These are phyloP conservation scores for Penicillium steckii DNA, from an alignment of 495 filamentous ascomycete species.

Conservation along the genomic window DNA sequence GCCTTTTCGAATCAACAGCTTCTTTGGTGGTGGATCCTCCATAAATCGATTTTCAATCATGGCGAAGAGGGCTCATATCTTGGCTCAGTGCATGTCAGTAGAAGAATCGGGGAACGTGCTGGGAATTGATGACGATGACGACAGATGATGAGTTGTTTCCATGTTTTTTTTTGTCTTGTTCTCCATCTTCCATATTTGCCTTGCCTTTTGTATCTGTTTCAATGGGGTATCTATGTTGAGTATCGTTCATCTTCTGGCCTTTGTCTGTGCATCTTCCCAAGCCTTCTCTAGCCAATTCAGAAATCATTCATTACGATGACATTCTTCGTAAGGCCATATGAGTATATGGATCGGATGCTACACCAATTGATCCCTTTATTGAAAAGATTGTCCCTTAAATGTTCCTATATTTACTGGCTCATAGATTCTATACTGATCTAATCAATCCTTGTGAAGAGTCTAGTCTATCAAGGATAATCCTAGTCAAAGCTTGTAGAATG, in stretches of 20 bases:
- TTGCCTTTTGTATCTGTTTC: conserved; percentile 3
- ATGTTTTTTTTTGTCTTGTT: background rate
- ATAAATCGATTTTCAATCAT: background rate
- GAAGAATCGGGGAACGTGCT: background rate
- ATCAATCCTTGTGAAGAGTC: no score
- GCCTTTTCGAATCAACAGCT: background rate
- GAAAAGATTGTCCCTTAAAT: no score
- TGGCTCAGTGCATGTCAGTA: background rate
- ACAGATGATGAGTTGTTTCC: conserved; percentile 16
- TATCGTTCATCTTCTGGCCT: background rate
- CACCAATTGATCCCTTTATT: no score
- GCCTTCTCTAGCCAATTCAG: background rate
- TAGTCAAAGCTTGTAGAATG: conserved; percentile 12
- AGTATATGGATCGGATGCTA: no score
- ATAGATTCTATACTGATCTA: no score
- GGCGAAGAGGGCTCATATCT: background rate
- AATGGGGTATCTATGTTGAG: conserved; percentile 14
- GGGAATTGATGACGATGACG: conserved; percentile 14
- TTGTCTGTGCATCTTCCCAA: background rate
- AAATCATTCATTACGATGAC: background rate
- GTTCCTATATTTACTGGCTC: no score
- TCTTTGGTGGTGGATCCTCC: background rate
- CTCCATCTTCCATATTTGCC: background rate
- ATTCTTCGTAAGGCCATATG: no score
- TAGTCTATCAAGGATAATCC: background rate